Percentiles rank a stretch among this genome's conserved stretches.
Conservation (phyloP, 164 flowering plant species). For the Chimonanthus praecox region DNA sequence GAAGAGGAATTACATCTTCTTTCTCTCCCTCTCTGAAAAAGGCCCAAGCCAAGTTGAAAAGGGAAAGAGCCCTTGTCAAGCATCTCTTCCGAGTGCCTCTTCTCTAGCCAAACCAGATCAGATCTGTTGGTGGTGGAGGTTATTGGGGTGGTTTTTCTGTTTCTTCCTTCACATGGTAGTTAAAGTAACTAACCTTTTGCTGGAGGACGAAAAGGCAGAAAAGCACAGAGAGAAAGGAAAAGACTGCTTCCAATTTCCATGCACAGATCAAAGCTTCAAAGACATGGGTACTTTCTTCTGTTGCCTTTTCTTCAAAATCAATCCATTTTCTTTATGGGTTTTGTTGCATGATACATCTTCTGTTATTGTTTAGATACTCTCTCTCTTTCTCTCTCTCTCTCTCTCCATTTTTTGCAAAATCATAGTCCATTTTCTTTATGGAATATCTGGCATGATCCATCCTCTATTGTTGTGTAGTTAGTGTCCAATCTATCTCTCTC, state of each 20-base stretch:
- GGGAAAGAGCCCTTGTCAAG: conserved; percentile 3
- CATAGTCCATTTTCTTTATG: conserved; percentile 5
- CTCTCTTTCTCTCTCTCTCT: background rate
- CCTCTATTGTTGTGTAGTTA: conserved; percentile 9
- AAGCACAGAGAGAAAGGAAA: conserved; percentile 9
- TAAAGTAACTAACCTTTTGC: background rate
- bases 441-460: conserved; percentile 12
- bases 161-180: conserved; percentile 1
- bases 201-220: background rate
- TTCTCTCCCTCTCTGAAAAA: background rate
- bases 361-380: conserved; percentile 6
- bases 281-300: conserved; percentile 32
- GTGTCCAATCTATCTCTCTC: background rate
- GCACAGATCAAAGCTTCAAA: conserved; percentile 28
- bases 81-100: conserved; percentile 3
- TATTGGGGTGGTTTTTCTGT: background rate
- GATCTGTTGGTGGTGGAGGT: background rate
- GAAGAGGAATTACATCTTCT: conserved; percentile 1
- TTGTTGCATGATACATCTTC: conserved; percentile 14
- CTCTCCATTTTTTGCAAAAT: background rate
- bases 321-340: conserved; percentile 9
- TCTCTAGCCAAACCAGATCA: background rate
- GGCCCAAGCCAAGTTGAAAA: conserved; percentile 9
- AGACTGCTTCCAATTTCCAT: conserved; percentile 9
- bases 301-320: conserved; percentile 22